Base-by-base conservation (phyloP, 768 basidiomycete species). In the Psilocybe subaeruginosa region DNA sequence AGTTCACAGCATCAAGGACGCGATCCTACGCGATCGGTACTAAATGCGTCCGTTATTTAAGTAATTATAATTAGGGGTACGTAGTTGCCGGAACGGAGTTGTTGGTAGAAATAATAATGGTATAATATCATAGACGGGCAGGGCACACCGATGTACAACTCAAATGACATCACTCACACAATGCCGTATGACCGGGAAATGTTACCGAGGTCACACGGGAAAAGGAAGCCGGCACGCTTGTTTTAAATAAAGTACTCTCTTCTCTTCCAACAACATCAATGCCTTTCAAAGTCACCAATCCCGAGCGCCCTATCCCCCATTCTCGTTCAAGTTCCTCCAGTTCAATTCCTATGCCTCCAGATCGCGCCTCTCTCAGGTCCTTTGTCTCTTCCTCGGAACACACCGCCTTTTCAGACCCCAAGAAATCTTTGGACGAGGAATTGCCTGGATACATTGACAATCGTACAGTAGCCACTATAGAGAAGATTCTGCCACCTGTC, bases 351-450 rank as follows among this genome's bases (percentile, higher is more conserved):
- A 39, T 16, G 33, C 60, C 35, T n/a, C 41, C 60, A 16, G 60
- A 61, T 29, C 55, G 41, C 19, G 41, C 39, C 35, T 62, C 61
- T n/a, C 51, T 58, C 14, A 50, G 41, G 46, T 63, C 58, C 8
- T 63, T 56, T 30, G 54, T 56, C 49, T 56, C 62, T 1, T 54
- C 57, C 27, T 63, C 58, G 3, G 56, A 58, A 16, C 52, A 63
- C 29, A 63, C 62, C 12, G 53, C 41, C n/a, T 41, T 63, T 33
- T 58, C 61, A 8, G 58, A 59, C n/a, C 49, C n/a, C 27, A 58
- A 58, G 23, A 17, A 37, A 23, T 59, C 56, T 16, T 31, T 58
- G 16, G 61, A 62, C 6, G 55, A 56, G 8, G 51, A 58, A 7
- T 43, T 51, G n/a, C 52, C 61, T 53, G 27, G 51, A 14, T 62